Evolutionary conservation across 495 filamentous ascomycete genomes (phyloP), one percentile per base, ranked within the genome.

Genomic region (Lasiosphaeria miniovina): DNA sequence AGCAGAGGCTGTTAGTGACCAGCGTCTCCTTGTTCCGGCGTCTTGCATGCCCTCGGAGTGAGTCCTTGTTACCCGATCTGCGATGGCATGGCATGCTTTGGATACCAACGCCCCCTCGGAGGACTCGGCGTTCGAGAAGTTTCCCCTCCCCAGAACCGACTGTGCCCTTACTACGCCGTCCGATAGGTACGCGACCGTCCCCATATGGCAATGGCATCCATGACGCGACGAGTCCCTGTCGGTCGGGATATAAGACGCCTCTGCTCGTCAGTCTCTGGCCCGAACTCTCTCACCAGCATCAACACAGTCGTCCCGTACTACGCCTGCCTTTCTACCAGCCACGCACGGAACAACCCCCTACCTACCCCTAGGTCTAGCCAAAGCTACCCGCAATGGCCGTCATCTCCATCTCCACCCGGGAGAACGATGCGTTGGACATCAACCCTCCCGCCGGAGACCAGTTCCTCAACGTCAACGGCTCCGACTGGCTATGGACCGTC

Each of bases 401-500:
- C 54, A 36, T 70, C 32, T 4, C 46, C 24, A 9, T 56, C 40
- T 4, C 46, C 24, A 9, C 56, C 40, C 68, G 68, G 9, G 48
- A 11, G 31, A 81, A 82, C 65, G 73, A 73, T 33, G 79, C 78
- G 35, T 63, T 82, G 17, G 57, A 61, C 36, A 63, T 74, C 67
- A 77, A 82, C 68, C 79, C 75, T 4, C 75, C 77, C 2, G 50
- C 55, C 9, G 77, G 74, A 6, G 63, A 71, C 55, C 65, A 74
- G 38, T 61, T 49, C 46, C 69, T 82, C n/a, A 71, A 65, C 34
- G 67, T 65, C 15, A 68, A 77, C 54, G 78, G 78, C 43, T 79
- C 76, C 58, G 66, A 79, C 72, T 81, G 78, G 78, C 59, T 80
- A 36, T 81, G 66, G 63, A 66, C 77, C 24, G 77, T 75, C 11